Evolutionary conservation across 73 alveolate species (phyloP), one percentile per base, ranked within the genome.

Genomic region (Paramecium primaurelia): DNA sequence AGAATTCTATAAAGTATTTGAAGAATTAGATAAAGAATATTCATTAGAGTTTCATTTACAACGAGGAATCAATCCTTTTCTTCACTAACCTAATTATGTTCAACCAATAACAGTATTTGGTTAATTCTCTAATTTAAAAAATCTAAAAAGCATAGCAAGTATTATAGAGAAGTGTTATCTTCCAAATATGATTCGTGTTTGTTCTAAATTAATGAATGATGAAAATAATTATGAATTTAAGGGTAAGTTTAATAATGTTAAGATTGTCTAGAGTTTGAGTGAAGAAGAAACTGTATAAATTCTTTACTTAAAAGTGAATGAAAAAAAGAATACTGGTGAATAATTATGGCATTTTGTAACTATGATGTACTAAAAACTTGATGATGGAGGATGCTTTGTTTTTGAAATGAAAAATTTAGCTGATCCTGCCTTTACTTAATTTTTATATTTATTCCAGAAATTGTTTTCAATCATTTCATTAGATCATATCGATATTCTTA

Each of bases 301-400:
- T 16, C 34, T 37, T 37, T 73, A 73, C 8, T 37, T 37, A n/a
- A 73, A 37, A 73, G 59, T 73, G 16, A 37, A 73, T 73, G 60
- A 37, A 37, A 34, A 37, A 37, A 16, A 20, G 14, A 40, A 73
- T 36, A 12, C 30, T 12, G 87, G 59, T 8, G 87, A 73, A 16
- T 16, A 30, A 11, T 73, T 73, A 0, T 73, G 58, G 87, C 0
- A 73, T 1, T 38, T 73, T 38, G 40, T 73, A 12, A 4, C 54
- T 11, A 6, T 73, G 30, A 73, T 73, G 9, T 22, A 73, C 2
- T 18, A 73, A 37, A 30, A 40, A 22, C 47, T 73, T 8, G 87
- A 73, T 36, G 87, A 73, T 12, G 87, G 87, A 73, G 87, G 87
- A 12, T 73, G 87, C 4, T 73, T 73, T 73, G 60, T 73, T 14